Base-by-base conservation (phyloP, 2,329 filamentous ascomycete genomes). In the Fusarium paranaense region DNA sequence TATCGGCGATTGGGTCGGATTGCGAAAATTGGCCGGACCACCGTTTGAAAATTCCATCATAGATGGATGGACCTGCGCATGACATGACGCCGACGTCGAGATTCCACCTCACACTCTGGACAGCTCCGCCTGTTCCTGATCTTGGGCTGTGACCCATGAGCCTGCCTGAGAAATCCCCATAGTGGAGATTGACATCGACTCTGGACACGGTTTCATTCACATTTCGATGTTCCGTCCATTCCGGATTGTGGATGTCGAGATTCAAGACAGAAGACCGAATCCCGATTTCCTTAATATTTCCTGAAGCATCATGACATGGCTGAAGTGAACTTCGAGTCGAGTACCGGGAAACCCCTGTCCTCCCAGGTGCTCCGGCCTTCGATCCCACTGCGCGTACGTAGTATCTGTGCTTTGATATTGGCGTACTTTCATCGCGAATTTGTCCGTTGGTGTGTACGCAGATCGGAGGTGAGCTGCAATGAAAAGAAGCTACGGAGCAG, bases 41-140 rank as follows among this genome's bases (percentile, higher is more conserved):
- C 37, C 42, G 22, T 47, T 33, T 40, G 61, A 64, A 47, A 40
- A 62, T 68, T 57, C 37, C 33, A 68, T 68, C 50, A 61, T 33
- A 27, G 27, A 32, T 42, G 50, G 50, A 32, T 40, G 38, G 38
- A 40, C 30, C 50, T 54, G 30, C 14, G 50, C 32, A 57, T 35
- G 30, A 60, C 45, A 40, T 40, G n/a, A 40, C 38, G 50, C 42
- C 7, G 13, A 47, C 42, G 4, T 47, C 42, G 14, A 47, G 14
- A 47, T 47, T 60, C 62, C 69, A 59, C 66, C 61, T 62, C 45
- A 59, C 16, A 37, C 59, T 63, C 25, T 54, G 45, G 42, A 57
- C 27, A 33, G 54, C 63, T 69, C 60, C 66, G 64, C 59, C 63
- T 69, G 69, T 72, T 71, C 69, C 54, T 71, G 50, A 45, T 37